Evolutionary conservation across 2,329 filamentous ascomycete genomes (phyloP).

Genomic region (Fusarium hainanense): DNA sequence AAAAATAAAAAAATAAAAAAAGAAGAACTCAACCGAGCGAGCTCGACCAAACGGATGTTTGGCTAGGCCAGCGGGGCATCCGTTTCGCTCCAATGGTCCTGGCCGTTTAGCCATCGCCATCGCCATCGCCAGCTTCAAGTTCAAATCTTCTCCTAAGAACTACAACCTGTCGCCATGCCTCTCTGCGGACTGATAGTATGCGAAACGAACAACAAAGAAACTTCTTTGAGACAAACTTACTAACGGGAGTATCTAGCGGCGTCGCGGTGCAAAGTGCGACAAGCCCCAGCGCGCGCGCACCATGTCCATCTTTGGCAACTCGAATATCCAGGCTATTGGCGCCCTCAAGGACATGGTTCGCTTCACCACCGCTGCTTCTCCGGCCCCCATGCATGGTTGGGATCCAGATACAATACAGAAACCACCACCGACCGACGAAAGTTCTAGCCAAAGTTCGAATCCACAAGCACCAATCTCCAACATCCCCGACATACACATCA

Average conservation of each 20-base stretch:
- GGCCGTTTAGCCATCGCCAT: constrained; percentile 30
- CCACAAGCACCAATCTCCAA: constrained; percentile 39
- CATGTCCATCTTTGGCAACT: constrained; percentile 55
- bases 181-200: constrained; percentile 42
- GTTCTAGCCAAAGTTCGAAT: constrained; percentile 42
- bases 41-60: constrained; percentile 1
- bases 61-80: constrained; percentile 10
- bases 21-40: background rate
- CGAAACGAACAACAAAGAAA: background rate
- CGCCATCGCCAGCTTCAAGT: constrained; percentile 35
- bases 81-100: constrained; percentile 38
- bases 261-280: constrained; percentile 23
- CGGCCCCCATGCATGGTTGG: constrained; percentile 41
- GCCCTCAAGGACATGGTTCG: constrained; percentile 51
- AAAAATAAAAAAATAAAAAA: too few species aligned
- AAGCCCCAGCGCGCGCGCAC: constrained; percentile 50
- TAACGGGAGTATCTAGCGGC: constrained; percentile 31
- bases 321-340: constrained; percentile 47
- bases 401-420: constrained; percentile 36
- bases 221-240: background rate
- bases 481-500: constrained; percentile 56
- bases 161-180: constrained; percentile 30
- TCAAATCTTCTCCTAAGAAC: constrained; percentile 14
- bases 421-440: constrained; percentile 35
- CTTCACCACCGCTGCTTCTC: constrained; percentile 48